A percentile compares a stretch with the other conserved stretches of the same genome.
These are phyloP conservation scores for Madurella fahalii DNA, from an alignment of 2,329 filamentous ascomycete species.

Conservation along the genomic window DNA sequence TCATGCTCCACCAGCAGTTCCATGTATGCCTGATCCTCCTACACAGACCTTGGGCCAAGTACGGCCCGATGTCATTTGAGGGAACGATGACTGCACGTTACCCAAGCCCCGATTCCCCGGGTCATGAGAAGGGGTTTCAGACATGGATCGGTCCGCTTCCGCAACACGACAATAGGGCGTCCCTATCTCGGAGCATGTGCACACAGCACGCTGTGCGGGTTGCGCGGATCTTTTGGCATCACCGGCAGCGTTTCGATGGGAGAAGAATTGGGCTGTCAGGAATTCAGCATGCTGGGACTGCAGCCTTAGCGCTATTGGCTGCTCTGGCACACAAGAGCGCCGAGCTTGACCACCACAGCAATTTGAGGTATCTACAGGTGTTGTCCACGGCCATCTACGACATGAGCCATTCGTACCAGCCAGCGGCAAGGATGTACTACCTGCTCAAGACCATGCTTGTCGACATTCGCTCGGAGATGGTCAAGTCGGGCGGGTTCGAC, in stretches of 20 bases:
- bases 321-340: conserved; percentile 38
- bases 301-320: conserved; percentile 51
- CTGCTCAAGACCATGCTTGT: conserved; percentile 50
- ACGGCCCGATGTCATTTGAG: conserved; percentile 38
- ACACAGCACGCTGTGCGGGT: conserved; percentile 52
- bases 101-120: conserved; percentile 13
- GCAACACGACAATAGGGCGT: conserved; percentile 31
- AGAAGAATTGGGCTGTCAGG: conserved; percentile 48
- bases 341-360: conserved; percentile 36
- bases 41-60: conserved; percentile 50
- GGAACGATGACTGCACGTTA: conserved; percentile 10
- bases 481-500: conserved; percentile 17
- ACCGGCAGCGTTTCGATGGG: conserved; percentile 49
- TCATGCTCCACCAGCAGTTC: conserved; percentile 53
- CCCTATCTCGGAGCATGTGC: conserved; percentile 49
- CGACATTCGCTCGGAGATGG: conserved; percentile 39
- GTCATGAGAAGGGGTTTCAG: conserved; percentile 1
- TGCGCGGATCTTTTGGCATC: conserved; percentile 52
- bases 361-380: conserved; percentile 48
- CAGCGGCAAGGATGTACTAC: conserved; percentile 50
- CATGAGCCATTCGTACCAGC: conserved; percentile 50
- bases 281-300: conserved; percentile 52
- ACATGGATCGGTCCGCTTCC: conserved; percentile 35
- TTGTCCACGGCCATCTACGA: conserved; percentile 48
- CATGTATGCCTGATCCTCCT: conserved; percentile 50